Evolutionary conservation across 1,139 yeast species (phyloP).

Genomic region (Yamadazyma blattariae): DNA sequence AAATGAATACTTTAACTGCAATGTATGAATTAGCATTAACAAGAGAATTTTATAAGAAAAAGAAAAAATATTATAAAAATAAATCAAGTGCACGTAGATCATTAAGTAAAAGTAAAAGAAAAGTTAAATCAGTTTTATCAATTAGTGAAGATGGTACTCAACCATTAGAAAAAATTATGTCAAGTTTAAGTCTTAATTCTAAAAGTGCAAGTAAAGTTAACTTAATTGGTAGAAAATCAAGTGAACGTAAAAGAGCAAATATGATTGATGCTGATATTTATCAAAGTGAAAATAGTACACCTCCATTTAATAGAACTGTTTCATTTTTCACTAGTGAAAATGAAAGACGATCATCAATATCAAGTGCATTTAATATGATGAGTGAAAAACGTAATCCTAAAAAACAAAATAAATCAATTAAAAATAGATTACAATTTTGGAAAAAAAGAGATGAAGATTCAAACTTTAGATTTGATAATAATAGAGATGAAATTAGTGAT

Average conservation of each 20-base stretch:
- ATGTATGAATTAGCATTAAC: constrained; percentile 76
- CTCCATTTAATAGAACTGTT: constrained; percentile 28
- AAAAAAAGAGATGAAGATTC: constrained; percentile 17
- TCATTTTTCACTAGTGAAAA: constrained; percentile 33
- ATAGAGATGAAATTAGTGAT: constrained; percentile 13
- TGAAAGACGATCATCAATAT: constrained; percentile 16
- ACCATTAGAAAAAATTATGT: constrained; percentile 41
- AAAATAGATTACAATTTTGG: constrained; percentile 44
- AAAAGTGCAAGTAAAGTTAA: constrained; percentile 19
- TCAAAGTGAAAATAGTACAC: constrained; percentile 9
- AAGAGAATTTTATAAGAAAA: constrained; percentile 47
- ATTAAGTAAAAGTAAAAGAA: constrained; percentile 46
- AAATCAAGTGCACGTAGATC: constrained; percentile 43
- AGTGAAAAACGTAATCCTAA: constrained; percentile 8
- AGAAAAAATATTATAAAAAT: constrained; percentile 31
- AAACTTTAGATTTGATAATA: neutral
- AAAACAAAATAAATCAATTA: constrained; percentile 22
- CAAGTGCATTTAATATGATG: constrained; percentile 10
- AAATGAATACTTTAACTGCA: constrained; percentile 81
- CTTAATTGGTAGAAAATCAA: constrained; percentile 12
- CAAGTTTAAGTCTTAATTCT: constrained; percentile 36
- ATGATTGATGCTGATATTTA: constrained; percentile 3
- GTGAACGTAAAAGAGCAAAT: constrained; percentile 2
- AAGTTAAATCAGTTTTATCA: constrained; percentile 46
- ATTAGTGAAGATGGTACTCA: constrained; percentile 24